These are phyloP conservation scores for Magnolia kwangsiensis DNA, from an alignment of 164 flowering plant species.

Conservation along the genomic window DNA sequence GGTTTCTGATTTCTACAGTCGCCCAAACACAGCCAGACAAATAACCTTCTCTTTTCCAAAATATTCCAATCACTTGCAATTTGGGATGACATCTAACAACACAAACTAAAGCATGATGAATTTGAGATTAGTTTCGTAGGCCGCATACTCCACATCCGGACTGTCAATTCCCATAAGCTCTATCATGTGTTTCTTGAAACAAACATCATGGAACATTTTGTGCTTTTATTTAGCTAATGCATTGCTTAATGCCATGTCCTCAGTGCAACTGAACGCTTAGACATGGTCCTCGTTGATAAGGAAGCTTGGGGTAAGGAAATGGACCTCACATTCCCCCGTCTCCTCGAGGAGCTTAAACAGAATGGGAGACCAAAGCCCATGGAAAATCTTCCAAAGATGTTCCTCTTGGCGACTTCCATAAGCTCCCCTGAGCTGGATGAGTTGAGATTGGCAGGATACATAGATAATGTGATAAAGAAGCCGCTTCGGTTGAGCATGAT, in stretches of 20 bases:
- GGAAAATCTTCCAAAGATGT: conserved; percentile 40
- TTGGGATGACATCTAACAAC: neutral
- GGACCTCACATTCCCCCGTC: conserved; percentile 20
- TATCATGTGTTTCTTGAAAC: neutral
- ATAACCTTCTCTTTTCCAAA: conserved; percentile 1
- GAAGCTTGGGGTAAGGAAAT: conserved; percentile 53
- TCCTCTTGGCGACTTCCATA: conserved; percentile 48
- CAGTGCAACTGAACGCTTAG: conserved; percentile 35
- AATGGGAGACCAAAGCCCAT: conserved; percentile 17
- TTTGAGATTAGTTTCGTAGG: no score
- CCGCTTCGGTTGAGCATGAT: conserved; percentile 70
- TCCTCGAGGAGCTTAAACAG: conserved; percentile 26
- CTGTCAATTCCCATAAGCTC: neutral
- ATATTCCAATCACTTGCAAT: neutral
- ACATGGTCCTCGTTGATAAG: conserved; percentile 66
- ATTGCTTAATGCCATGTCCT: conserved; percentile 5
- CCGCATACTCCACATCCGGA: neutral
- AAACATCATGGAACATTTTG: neutral
- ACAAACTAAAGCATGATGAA: no score
- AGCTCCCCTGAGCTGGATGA: conserved; percentile 32
- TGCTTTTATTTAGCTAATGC: conserved; percentile 12
- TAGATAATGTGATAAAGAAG: conserved; percentile 58
- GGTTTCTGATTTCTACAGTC: neutral
- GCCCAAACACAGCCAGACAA: neutral
- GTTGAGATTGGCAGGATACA: conserved; percentile 46